Evolutionary conservation across 208 protist genomes (phyloP).

Genomic region (Trypanosoma vivax): DNA sequence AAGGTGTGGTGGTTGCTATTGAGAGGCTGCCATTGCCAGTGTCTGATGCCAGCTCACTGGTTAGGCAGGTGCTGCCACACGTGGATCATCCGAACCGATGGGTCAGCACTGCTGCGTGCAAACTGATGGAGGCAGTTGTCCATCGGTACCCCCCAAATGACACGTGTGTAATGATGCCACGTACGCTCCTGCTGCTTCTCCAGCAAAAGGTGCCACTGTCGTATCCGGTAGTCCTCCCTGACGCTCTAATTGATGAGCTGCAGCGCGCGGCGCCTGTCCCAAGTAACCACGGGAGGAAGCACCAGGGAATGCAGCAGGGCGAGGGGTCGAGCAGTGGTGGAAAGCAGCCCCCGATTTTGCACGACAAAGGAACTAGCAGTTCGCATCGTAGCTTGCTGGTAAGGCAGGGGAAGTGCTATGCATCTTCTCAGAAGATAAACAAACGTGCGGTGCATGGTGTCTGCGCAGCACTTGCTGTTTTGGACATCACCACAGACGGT

Average conservation of each 20-base stretch:
- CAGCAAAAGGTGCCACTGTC: slow-evolving; percentile 9
- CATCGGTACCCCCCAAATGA: slow-evolving; percentile 34
- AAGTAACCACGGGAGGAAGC: not conserved
- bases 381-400: too few species aligned
- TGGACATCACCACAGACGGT: too few species aligned
- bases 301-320: not conserved
- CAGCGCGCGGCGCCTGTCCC: not conserved
- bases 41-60: slow-evolving; percentile 41
- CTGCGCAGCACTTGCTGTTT: too few species aligned
- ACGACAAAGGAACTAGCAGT: too few species aligned
- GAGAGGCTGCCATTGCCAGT: slow-evolving; percentile 16
- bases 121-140: slow-evolving; percentile 48
- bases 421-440: too few species aligned
- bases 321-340: too few species aligned
- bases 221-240: slow-evolving; percentile 7
- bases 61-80: slow-evolving; percentile 46
- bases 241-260: not conserved
- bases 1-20: slow-evolving; percentile 36
- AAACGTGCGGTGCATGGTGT: too few species aligned
- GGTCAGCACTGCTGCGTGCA: slow-evolving; percentile 44
- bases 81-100: slow-evolving; percentile 29
- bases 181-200: slow-evolving; percentile 25
- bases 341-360: too few species aligned
- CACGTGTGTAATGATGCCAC: slow-evolving; percentile 36
- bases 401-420: too few species aligned